Conservation (phyloP, 176 grass and related monocot species). For the Carex parvula region DNA sequence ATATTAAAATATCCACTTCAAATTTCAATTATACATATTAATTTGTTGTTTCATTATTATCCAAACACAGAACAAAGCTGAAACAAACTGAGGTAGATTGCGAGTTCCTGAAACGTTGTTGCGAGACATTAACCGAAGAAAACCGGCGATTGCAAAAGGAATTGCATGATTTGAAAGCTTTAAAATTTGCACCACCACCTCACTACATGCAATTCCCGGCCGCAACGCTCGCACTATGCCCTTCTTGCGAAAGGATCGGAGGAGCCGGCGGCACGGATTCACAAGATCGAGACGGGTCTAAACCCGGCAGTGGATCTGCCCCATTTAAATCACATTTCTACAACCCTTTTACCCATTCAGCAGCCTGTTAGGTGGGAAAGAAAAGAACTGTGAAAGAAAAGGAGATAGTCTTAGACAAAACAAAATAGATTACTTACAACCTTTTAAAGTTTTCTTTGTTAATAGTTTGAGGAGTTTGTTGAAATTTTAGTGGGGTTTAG, state of each 20-base stretch:
- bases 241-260: slow-evolving; percentile 68
- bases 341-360: slow-evolving; percentile 82
- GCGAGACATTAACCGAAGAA: slow-evolving; percentile 84
- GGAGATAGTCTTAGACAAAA: slow-evolving; percentile 19
- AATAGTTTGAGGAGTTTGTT: slow-evolving; percentile 24
- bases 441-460: slow-evolving; percentile 22
- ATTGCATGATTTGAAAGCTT: slow-evolving; percentile 60
- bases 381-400: not conserved
- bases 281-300: slow-evolving; percentile 37
- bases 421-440: slow-evolving; percentile 16
- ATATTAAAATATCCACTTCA: not conserved
- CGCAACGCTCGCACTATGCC: slow-evolving; percentile 62
- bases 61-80: slow-evolving; percentile 73
- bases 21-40: not conserved
- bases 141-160: slow-evolving; percentile 81
- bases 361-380: slow-evolving; percentile 48
- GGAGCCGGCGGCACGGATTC: slow-evolving; percentile 31
- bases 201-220: slow-evolving; percentile 75
- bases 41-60: not conserved
- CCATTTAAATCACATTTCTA: slow-evolving; percentile 61
- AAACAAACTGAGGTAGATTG: slow-evolving; percentile 96
- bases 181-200: slow-evolving; percentile 45
- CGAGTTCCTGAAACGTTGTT: slow-evolving; percentile 84
- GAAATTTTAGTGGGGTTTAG: slow-evolving; percentile 25
- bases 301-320: slow-evolving; percentile 18